Evolutionary conservation across 768 basidiomycete genomes (phyloP).

Genomic region (Candolleomyces eurysporus): DNA sequence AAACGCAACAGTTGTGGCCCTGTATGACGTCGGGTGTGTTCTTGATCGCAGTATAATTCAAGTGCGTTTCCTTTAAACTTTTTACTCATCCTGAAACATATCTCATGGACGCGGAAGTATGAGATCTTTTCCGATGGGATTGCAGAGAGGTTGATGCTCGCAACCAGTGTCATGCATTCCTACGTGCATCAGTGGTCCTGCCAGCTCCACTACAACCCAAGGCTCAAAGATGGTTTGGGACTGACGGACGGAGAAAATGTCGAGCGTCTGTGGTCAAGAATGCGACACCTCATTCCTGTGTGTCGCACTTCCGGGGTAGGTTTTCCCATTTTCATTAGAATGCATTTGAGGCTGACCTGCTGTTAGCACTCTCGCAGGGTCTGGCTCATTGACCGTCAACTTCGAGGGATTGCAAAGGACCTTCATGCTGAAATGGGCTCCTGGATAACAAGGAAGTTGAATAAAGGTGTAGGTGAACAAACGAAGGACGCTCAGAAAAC

Average conservation of each 20-base stretch:
- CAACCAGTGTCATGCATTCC: conserved; percentile 32
- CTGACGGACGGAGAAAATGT: conserved; percentile 34
- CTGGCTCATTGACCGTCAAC: conserved; percentile 30
- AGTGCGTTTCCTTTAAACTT: conserved; percentile 10
- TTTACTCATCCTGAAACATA: conserved; percentile 1
- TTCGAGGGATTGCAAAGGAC: background rate
- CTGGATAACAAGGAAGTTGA: background rate
- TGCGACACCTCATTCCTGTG: conserved; percentile 32
- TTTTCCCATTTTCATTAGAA: background rate
- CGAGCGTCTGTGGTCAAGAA: conserved; percentile 30
- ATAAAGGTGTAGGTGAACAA: background rate
- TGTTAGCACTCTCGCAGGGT: conserved; percentile 21
- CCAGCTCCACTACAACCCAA: conserved; percentile 29
- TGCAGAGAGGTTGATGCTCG: conserved; percentile 17
- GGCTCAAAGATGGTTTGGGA: conserved; percentile 25
- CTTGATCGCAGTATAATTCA: too few relatives aligned
- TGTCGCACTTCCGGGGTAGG: conserved; percentile 30
- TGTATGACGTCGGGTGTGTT: too few relatives aligned
- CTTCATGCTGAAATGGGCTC: background rate
- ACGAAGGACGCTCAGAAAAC: background rate
- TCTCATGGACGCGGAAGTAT: too few relatives aligned
- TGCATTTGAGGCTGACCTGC: background rate
- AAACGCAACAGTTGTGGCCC: too few relatives aligned
- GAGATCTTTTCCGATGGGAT: conserved; percentile 18
- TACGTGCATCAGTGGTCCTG: too few relatives aligned